phyloP scores from a whole-genome alignment of 768 basidiomycete genomes.

The Suillus subaureus region DNA sequence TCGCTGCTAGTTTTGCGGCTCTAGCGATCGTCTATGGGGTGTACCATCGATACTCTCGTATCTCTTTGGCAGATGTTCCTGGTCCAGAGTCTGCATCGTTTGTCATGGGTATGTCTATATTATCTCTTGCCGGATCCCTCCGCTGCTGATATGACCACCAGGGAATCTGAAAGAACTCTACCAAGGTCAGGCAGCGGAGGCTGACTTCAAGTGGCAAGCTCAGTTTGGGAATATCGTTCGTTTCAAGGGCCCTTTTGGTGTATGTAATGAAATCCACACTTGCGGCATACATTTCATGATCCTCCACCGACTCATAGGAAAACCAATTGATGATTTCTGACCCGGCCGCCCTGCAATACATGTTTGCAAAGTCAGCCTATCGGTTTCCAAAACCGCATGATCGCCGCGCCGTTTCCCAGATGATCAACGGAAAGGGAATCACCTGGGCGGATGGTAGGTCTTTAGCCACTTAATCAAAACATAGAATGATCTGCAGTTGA shows the following conservation, averaged over 20 bases:
- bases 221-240: constrained; percentile 32
- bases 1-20: constrained; percentile 9
- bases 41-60: constrained; percentile 7
- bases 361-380: constrained; percentile 47
- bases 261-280: constrained; percentile 10
- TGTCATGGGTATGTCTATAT: constrained; percentile 14
- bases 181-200: constrained; percentile 26
- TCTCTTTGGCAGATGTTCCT: constrained; percentile 18
- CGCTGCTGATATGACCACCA: constrained; percentile 24
- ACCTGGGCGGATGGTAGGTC: constrained; percentile 43
- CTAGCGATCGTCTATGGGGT: constrained; percentile 13
- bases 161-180: constrained; percentile 33
- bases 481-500: neutral
- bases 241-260: constrained; percentile 30
- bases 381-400: constrained; percentile 41
- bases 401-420: constrained; percentile 17
- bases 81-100: constrained; percentile 28
- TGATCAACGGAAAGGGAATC: constrained; percentile 37
- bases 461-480: constrained; percentile 15
- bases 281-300: constrained; percentile 10
- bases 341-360: constrained; percentile 44
- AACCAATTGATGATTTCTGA: constrained; percentile 49
- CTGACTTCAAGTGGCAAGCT: constrained; percentile 33
- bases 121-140: constrained; percentile 8
- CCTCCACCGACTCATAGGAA: constrained; percentile 31